Conservation (phyloP, 2,329 filamentous ascomycete genomes). For the Epichloe typhina region DNA sequence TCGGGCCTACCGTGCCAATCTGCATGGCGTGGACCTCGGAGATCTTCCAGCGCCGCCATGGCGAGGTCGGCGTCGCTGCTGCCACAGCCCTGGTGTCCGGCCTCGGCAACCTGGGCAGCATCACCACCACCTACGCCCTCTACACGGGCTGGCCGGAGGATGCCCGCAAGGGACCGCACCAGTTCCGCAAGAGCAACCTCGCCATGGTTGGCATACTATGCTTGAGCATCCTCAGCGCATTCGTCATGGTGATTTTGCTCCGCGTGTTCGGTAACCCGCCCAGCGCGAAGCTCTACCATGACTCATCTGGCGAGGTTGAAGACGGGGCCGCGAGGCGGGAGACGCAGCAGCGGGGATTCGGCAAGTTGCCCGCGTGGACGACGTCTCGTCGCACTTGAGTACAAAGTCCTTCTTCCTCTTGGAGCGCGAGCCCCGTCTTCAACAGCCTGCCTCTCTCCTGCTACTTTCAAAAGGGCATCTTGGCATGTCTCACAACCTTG, state of each 20-base stretch:
- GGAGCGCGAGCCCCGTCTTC: constrained; percentile 4
- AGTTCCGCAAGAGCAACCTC: constrained; percentile 73
- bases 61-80: constrained; percentile 80
- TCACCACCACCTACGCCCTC: constrained; percentile 77
- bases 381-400: constrained; percentile 18
- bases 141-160: constrained; percentile 81
- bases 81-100: constrained; percentile 78
- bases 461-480: constrained; percentile 2
- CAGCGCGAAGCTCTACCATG: constrained; percentile 30
- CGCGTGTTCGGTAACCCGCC: constrained; percentile 42
- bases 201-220: constrained; percentile 79
- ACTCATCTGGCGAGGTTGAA: constrained; percentile 33
- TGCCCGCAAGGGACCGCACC: constrained; percentile 49
- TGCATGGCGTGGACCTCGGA: constrained; percentile 91
- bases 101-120: constrained; percentile 73
- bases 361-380: constrained; percentile 25
- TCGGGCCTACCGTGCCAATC: constrained; percentile 82
- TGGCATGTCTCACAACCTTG: constrained; percentile 2
- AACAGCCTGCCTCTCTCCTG: constrained; percentile 1
- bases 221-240: constrained; percentile 60
- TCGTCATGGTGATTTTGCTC: constrained; percentile 55
- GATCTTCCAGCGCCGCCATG: constrained; percentile 79
- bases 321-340: constrained; percentile 51
- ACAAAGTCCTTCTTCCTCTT: not conserved
- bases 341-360: constrained; percentile 43